Evolutionary conservation across 768 basidiomycete species (phyloP).

Genomic region (Daedalea quercina): DNA sequence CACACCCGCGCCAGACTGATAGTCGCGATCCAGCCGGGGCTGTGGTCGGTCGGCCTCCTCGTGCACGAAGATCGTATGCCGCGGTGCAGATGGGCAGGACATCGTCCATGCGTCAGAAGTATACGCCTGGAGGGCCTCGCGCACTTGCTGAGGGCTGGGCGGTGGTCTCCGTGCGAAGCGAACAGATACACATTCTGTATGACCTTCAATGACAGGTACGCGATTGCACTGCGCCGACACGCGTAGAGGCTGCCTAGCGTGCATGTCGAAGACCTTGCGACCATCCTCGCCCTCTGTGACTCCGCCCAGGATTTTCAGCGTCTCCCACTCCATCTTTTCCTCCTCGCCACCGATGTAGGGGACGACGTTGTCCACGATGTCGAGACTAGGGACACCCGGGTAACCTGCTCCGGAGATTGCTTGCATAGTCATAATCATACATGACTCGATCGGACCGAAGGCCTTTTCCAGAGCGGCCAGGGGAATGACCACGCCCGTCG

Average conservation of each 20-base stretch:
- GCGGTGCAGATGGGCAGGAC: slow-evolving; percentile 80
- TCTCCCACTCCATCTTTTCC: slow-evolving; percentile 99
- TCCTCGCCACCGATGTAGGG: slow-evolving; percentile 92
- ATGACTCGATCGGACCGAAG: slow-evolving; percentile 90
- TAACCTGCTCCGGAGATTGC: slow-evolving; percentile 98
- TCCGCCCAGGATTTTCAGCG: slow-evolving; percentile 92
- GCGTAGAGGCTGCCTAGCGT: slow-evolving; percentile 69
- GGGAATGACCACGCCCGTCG: slow-evolving; percentile 90
- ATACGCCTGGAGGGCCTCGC: slow-evolving; percentile 69
- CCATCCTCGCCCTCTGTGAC: slow-evolving; percentile 51
- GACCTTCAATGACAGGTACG: slow-evolving; percentile 93
- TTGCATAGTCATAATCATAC: slow-evolving; percentile 93
- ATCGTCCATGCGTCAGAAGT: slow-evolving; percentile 70
- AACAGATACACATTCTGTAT: slow-evolving; percentile 86
- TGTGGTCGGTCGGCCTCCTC: slow-evolving; percentile 92
- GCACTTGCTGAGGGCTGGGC: slow-evolving; percentile 82
- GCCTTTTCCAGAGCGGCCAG: slow-evolving; percentile 82
- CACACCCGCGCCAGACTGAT: slow-evolving; percentile 87
- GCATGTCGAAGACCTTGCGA: slow-evolving; percentile 74
- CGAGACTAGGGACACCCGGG: slow-evolving; percentile 84
- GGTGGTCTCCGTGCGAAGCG: slow-evolving; percentile 75
- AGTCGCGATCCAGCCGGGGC: slow-evolving; percentile 85
- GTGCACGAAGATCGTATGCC: slow-evolving; percentile 83
- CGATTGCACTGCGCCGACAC: slow-evolving; percentile 92
- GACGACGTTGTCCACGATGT: slow-evolving; percentile 94